Evolutionary conservation across 805 yeast genomes (phyloP).

Genomic region (Lipomyces oligophaga): DNA sequence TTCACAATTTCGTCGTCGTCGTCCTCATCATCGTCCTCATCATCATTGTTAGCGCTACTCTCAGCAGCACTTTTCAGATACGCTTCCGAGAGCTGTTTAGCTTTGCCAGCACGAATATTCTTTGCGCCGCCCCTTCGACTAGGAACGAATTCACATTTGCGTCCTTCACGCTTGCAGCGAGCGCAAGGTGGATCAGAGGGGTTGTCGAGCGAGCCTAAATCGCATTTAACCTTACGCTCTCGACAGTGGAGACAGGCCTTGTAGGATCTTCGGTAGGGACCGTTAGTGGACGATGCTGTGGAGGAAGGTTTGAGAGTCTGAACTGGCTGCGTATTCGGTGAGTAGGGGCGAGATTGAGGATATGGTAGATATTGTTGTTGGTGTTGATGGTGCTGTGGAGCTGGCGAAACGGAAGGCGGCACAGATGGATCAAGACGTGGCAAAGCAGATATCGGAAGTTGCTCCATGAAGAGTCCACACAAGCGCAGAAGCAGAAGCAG

Average conservation of each 20-base stretch:
- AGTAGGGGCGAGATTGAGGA: too few species aligned
- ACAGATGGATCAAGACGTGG: too few species aligned
- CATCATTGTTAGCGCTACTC: constrained; percentile 5
- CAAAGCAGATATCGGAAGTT: too few species aligned
- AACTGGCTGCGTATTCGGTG: background rate
- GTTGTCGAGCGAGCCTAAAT: constrained; percentile 67
- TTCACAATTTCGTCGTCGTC: constrained; percentile 37
- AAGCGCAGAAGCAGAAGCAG: background rate
- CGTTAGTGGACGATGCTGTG: background rate
- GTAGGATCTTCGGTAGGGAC: constrained; percentile 59
- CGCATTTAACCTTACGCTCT: constrained; percentile 79
- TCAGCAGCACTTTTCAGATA: background rate
- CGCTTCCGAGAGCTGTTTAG: constrained; percentile 22
- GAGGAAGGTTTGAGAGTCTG: background rate
- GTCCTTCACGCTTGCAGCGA: constrained; percentile 76
- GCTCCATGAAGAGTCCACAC: background rate
- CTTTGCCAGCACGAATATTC: constrained; percentile 39
- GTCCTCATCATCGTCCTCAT: constrained; percentile 5
- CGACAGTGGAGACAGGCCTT: constrained; percentile 85
- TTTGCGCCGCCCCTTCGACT: constrained; percentile 51
- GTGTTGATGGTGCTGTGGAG: background rate
- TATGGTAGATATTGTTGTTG: background rate
- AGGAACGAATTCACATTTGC: constrained; percentile 71
- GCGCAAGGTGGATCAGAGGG: constrained; percentile 82
- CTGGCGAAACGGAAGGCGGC: background rate